Evolutionary conservation across 306 rosid genomes (phyloP), one percentile per base, ranked within the genome.

Genomic region (Pyrus communis): DNA sequence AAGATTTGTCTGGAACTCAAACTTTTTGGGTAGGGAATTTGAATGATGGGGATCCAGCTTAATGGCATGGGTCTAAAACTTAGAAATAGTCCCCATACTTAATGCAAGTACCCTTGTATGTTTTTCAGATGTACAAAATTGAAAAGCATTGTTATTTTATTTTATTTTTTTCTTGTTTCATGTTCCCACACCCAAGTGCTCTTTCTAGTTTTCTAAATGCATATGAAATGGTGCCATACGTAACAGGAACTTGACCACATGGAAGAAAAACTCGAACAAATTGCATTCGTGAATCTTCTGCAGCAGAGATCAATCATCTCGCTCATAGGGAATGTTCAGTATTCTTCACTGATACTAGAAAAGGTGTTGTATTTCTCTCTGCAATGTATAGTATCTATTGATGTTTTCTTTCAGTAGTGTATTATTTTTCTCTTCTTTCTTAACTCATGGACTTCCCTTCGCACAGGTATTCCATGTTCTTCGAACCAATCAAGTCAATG

Each of bases 241-340:
- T 67, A 25, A 73, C 85, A 89, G 91, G 91, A 89, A 82, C 93
- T 89, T 52, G 93, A 89, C 81, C 68, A 76, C 62, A 89, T 87
- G 78, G 88, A 85, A 78, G 89, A 85, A 75, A 88, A 89, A 67
- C 86, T 89, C 30, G 90, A 89, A 82, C 87, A 89, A 79, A 85
- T 89, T 79, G 91, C 93, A 51, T 80, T 76, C n/a, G 93, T 89
- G 22, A 81, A 89, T 75, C 93, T 87, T 77, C 84, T 89, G 43
- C 90, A 89, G 81, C 84, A 75, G 28, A 87, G 89, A 84, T 89
- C 93, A 60, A 89, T 89, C 78, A 89, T 89, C 75, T 89, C 93
- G 31, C 91, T 89, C 74, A 87, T 89, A 70, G 93, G 93, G 77
- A 87, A 89, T 74, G 89, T 85, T 78, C 91, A 87, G 83, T 87